Conservation (phyloP, 2,329 filamentous ascomycete genomes). For the Helotiales sp. region DNA sequence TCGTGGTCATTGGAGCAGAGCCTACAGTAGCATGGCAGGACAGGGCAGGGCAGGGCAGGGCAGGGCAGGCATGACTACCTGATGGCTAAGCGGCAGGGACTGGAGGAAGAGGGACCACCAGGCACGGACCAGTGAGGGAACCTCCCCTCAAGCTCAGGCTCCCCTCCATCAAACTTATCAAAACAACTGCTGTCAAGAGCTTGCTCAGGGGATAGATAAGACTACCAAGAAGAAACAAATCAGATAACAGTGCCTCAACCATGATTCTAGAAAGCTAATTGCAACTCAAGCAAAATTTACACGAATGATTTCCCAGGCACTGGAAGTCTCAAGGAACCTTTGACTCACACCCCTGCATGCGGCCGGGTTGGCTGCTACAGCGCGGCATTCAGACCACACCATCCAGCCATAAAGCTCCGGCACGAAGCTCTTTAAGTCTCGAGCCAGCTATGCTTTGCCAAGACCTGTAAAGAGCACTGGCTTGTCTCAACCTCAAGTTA, state of each 20-base stretch:
- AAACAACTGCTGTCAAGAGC: neutral
- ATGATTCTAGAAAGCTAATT: neutral
- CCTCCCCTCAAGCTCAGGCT: neutral
- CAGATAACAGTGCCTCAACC: neutral
- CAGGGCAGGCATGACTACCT: neutral
- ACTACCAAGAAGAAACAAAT: neutral
- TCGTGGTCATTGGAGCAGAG: slow-evolving; percentile 31
- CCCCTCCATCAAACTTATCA: neutral
- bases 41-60: too few species aligned
- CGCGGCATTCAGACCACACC: slow-evolving; percentile 3
- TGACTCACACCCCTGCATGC: neutral
- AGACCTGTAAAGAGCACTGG: slow-evolving; percentile 9
- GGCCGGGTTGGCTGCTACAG: neutral
- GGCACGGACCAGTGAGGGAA: slow-evolving; percentile 23
- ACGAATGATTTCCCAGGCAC: too few species aligned
- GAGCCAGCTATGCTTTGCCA: neutral
- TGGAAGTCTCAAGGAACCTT: neutral
- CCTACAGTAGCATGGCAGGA: neutral
- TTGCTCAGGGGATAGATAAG: neutral
- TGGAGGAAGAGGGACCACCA: neutral
- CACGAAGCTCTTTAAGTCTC: too few species aligned
- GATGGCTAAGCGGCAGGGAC: too few species aligned
- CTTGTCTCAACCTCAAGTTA: slow-evolving; percentile 8
- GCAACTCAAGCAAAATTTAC: neutral
- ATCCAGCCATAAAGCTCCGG: neutral